Evolutionary conservation across 257 asterid genomes (phyloP).

Genomic region (Solanum chaucha): DNA sequence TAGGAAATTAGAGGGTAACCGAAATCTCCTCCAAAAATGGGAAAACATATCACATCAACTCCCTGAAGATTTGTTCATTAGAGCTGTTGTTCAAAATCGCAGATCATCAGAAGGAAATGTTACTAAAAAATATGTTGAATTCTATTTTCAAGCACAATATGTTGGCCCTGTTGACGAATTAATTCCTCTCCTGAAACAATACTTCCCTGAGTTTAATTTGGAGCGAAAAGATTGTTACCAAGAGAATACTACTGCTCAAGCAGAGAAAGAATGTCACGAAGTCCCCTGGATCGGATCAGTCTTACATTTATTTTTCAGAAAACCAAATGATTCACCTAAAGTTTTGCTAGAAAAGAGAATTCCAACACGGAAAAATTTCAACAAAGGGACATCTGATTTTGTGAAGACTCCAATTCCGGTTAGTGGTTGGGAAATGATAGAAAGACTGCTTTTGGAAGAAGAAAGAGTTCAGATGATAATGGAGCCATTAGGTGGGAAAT

Average conservation of each 20-base stretch:
- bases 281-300: not conserved
- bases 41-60: not conserved
- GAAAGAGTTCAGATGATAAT: not conserved
- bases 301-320: not conserved
- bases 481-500: not conserved
- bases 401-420: not conserved
- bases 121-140: not conserved
- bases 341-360: not conserved
- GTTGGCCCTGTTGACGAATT: not conserved
- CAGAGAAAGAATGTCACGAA: not conserved
- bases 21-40: not conserved
- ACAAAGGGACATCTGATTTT: constrained; percentile 1
- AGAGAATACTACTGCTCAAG: not conserved
- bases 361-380: not conserved
- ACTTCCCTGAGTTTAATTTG: not conserved
- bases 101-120: not conserved
- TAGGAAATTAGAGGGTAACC: not conserved
- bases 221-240: not conserved
- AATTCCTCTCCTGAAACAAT: not conserved
- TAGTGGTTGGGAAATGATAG: not conserved
- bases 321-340: not conserved
- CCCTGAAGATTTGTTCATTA: not conserved
- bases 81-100: not conserved
- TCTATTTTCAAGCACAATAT: not conserved
- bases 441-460: not conserved